phyloP scores from a whole-genome alignment of 768 basidiomycete species.

The Rhodotorula kratochvilovae region DNA sequence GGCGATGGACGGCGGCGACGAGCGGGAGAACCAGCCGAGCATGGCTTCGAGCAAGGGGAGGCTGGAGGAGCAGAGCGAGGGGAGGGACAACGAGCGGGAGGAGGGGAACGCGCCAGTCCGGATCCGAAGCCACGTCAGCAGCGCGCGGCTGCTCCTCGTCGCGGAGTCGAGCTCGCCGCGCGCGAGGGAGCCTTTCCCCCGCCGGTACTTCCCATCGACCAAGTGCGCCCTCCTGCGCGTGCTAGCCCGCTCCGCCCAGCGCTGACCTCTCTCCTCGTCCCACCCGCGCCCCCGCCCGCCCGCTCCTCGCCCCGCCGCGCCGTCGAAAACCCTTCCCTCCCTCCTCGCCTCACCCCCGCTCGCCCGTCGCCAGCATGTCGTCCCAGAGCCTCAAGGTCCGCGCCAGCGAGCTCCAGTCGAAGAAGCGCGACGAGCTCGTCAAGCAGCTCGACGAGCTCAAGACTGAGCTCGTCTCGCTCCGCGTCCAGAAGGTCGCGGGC shows the following conservation, averaged over 20 bases:
- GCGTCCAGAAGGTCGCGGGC: constrained; percentile 97
- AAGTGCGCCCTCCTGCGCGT: not conserved
- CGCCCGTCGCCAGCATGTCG: constrained; percentile 21
- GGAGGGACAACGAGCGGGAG: not conserved
- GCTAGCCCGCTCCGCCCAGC: too few species aligned
- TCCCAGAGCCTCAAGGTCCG: constrained; percentile 36
- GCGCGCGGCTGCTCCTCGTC: not conserved
- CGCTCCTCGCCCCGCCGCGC: too few species aligned
- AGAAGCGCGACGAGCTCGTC: constrained; percentile 73
- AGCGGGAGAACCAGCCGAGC: constrained; percentile 4
- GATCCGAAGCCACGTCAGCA: not conserved
- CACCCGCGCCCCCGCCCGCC: too few species aligned
- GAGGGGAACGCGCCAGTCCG: not conserved
- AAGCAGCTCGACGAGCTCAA: constrained; percentile 93
- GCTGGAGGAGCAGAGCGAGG: not conserved
- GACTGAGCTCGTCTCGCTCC: constrained; percentile 84
- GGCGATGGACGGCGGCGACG: not conserved
- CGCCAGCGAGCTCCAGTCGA: constrained; percentile 53
- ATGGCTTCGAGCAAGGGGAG: not conserved
- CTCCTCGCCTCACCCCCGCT: not conserved
- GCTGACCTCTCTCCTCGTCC: not conserved
- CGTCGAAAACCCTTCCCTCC: not conserved
- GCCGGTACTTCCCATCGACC: constrained; percentile 4
- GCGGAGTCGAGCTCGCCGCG: too few species aligned
- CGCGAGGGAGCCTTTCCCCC: not conserved